Evolutionary conservation across 2,329 filamentous ascomycete species (phyloP), one percentile per base, ranked within the genome.

Genomic region (Aspergillus fischeri): DNA sequence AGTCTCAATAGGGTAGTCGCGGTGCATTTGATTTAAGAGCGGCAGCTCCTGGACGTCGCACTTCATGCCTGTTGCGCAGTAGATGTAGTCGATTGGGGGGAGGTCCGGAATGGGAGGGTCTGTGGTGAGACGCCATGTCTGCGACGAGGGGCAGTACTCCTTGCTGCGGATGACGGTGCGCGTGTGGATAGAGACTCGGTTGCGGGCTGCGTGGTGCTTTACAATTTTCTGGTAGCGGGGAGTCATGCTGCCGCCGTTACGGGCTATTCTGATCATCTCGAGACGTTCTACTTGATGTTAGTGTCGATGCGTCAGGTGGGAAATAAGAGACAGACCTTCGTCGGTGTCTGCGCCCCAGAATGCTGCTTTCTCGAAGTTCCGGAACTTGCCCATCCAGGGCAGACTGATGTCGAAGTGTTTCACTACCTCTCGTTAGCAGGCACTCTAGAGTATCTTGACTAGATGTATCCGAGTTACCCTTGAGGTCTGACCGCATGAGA

Each of bases 321-420:
- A 49, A 21, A n/a, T 9, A 29, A 28, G 21, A 44, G 14, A 21
- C 21, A 57, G 64, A 77, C 79, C 77, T 65, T 85, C 81, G 58
- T 91, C 86, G 5, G 83, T 84, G 63, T 92, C 88, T 3, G 88
- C 88, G 6, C 83, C 85, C 87, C 89, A 92, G 71, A 92, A 94
- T 0, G 81, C 81, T 0, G 89, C 86, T 68, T 92, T 89, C 63
- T 90, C 85, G 54, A 85, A 83, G 69, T 93, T 93, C 55, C 87
- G 86, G 71, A 89, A 93, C 69, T 93, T 93, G 9, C 87, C 88
- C 72, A 93, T 88, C 90, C 90, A 94, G 50, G 83, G 81, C 1
- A 93, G 79, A 56, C 86, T 84, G 25, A 93, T 81, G 64, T 93
- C 90, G 62, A 93, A 93, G 58, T 88, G 86, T 72, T 93, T 93